Conservation (phyloP, 1,284 basidiomycete species). For the Pulchroboletus neoregius region DNA sequence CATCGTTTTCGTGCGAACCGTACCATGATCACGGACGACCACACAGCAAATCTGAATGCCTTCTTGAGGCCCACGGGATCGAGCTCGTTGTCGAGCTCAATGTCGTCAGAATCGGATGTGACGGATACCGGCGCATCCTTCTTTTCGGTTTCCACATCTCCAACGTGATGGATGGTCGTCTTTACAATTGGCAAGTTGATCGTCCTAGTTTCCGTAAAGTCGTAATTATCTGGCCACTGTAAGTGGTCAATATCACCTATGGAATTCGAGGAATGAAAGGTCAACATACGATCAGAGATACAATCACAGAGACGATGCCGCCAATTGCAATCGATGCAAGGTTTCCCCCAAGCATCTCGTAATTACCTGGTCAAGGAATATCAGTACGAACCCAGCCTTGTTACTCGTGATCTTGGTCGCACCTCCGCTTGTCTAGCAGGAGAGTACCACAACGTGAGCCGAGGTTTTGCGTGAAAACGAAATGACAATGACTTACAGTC, state of each 20-base stretch:
- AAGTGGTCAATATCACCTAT: background rate
- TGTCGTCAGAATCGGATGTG: slow-evolving; percentile 32
- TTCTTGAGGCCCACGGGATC: slow-evolving; percentile 59
- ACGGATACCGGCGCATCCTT: slow-evolving; percentile 34
- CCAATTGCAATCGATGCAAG: slow-evolving; percentile 82
- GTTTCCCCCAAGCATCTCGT: slow-evolving; percentile 85
- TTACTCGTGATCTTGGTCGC: slow-evolving; percentile 5
- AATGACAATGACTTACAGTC: slow-evolving; percentile 38
- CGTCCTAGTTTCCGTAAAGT: slow-evolving; percentile 73
- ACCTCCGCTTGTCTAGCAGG: slow-evolving; percentile 49
- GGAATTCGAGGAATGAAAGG: background rate
- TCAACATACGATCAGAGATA: slow-evolving; percentile 44
- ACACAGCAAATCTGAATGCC: slow-evolving; percentile 76
- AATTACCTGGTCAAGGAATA: slow-evolving; percentile 50
- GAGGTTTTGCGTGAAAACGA: background rate
- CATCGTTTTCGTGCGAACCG: slow-evolving; percentile 23
- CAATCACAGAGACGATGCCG: slow-evolving; percentile 65
- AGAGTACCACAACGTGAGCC: background rate
- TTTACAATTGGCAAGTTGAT: slow-evolving; percentile 52
- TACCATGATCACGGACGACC: slow-evolving; percentile 65
- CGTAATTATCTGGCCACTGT: slow-evolving; percentile 76
- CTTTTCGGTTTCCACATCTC: slow-evolving; percentile 39
- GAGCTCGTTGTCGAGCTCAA: slow-evolving; percentile 45
- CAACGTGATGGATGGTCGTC: slow-evolving; percentile 17
- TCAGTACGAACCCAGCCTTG: slow-evolving; percentile 1